Percentiles rank a stretch among this genome's conserved stretches.
These are phyloP conservation scores for Candida xyloterini DNA, from an alignment of 805 yeast genomes.

Conservation along the genomic window DNA sequence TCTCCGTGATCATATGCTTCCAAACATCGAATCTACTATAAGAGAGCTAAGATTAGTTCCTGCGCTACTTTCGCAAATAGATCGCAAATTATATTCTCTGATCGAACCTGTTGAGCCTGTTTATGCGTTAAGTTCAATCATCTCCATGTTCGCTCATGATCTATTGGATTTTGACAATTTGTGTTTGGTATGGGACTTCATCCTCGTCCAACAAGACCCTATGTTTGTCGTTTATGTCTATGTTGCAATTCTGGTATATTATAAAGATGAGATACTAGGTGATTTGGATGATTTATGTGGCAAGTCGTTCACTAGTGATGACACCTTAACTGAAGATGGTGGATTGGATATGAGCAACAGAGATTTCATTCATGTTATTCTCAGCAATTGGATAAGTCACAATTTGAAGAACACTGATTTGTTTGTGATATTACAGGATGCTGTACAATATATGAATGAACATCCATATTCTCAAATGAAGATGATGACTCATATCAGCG, in stretches of 20 bases:
- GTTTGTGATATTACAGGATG: conserved; percentile 25
- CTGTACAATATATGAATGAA: conserved; percentile 13
- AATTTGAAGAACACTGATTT: conserved; percentile 28
- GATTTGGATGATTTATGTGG: conserved; percentile 32
- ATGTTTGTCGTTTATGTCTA: conserved; percentile 58
- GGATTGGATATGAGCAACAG: conserved; percentile 20
- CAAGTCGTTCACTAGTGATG: conserved; percentile 27
- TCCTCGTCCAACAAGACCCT: conserved; percentile 56
- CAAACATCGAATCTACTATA: conserved; percentile 61
- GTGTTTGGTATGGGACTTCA: conserved; percentile 64
- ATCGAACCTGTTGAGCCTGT: conserved; percentile 49
- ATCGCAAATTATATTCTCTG: conserved; percentile 40
- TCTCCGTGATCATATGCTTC: conserved; percentile 83
- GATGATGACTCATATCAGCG: conserved; percentile 8
- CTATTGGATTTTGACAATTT: conserved; percentile 45
- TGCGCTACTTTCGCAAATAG: conserved; percentile 48
- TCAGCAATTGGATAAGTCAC: conserved; percentile 28
- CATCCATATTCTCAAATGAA: conserved; percentile 8
- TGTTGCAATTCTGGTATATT: conserved; percentile 47
- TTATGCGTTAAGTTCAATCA: conserved; percentile 71
- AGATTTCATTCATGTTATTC: conserved; percentile 28
- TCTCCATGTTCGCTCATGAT: conserved; percentile 81
- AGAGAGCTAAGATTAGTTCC: conserved; percentile 68
- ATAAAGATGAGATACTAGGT: conserved; percentile 42
- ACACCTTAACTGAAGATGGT: conserved; percentile 21